Evolutionary conservation across 2,329 filamentous ascomycete genomes (phyloP), one percentile per base, ranked within the genome.

Genomic region (Epichloe baconii): DNA sequence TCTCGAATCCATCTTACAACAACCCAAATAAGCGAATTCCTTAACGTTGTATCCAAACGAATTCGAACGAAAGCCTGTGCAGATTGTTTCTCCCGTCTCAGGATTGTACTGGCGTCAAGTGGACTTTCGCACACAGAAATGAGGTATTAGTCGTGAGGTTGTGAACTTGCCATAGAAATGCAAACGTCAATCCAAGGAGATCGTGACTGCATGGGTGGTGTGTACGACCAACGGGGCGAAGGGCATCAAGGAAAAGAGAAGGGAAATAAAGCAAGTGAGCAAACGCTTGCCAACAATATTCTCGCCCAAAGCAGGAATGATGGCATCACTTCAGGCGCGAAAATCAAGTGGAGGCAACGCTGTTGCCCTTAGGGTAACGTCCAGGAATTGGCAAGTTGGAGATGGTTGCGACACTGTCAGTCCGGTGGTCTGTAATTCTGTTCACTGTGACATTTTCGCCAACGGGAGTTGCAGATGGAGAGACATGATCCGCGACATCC

Each of bases 341-440:
- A n/a, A 48, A 23, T 50, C 23, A 63, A 15, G 43, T 41, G 44
- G 49, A 63, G 60, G 77, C 52, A 71, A 82, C 58, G 55, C 69
- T 57, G 50, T 54, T 62, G 19, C 47, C 50, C 55, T 66, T 72
- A 8, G 81, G 81, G 61, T 76, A 88, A 57, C 83, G 75, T 11
- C 85, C 85, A 3, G 85, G 85, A 17, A 88, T 76, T 60, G 85
- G 82, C 48, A 88, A 66, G 60, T 83, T 76, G 50, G 80, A 81
- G 44, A 86, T 78, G 31, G 76, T 78, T 12, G 74, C 71, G 6
- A 73, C 69, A 56, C 75, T 73, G 45, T 72, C 67, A 14, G 64
- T 67, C 47, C 71, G 62, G 47, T 58, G 54, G 8, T 59, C 57
- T 1, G 58, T 56, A 3, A 64, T 64, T 37, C 66, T 61, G 11